Base-by-base conservation (phyloP, 352 stramenopile species). In the Globisporangium radiosum region DNA sequence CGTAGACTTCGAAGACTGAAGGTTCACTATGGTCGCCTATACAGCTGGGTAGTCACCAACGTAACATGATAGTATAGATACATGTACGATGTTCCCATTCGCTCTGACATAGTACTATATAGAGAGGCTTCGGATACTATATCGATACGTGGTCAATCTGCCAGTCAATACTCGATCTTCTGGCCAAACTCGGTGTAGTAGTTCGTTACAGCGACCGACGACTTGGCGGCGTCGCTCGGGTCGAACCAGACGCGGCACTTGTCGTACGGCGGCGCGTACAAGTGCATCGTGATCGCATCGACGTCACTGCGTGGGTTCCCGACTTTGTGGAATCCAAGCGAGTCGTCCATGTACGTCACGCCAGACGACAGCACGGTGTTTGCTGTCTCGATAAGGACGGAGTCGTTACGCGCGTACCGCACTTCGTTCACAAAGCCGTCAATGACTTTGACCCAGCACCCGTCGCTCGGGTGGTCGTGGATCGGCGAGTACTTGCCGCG, bases 241-340 rank as follows among this genome's bases (percentile, higher is more conserved):
- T 95, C 79, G 54, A 92, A 70, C 88, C 88, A 97, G 60, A 96
- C 72, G 54, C 83, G 82, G 68, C 93, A 98, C 64, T 90, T 87
- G 19, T 94, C 69, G 70, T 97, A 97, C 45, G 93, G 93, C 58
- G 93, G 93, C 40, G 82, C 78, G 64, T 98, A 98, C 1, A 98
- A 63, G 64, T 98, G 93, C 66, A 98, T 76, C 5, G 93, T 96
- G 57, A 97, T 85, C n/a, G 93, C 87, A 47, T 89, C 78, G n/a
- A 75, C 60, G 54, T 88, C 71, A 7, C 60, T 44, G 48, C 78
- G 64, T 17, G 77, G 78, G 63, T 95, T 94, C 33, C 85, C 88
- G 13, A 98, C 80, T 57, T 97, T 97, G 85, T 98, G 93, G 60
- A 97, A 82, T 33, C 90, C 91, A 11, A 95, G 78, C 47, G 76